A percentile compares a stretch with the other conserved stretches of the same genome.
Evolutionary conservation across 257 asterid species (phyloP).

Genomic region (Misopates orontium): DNA sequence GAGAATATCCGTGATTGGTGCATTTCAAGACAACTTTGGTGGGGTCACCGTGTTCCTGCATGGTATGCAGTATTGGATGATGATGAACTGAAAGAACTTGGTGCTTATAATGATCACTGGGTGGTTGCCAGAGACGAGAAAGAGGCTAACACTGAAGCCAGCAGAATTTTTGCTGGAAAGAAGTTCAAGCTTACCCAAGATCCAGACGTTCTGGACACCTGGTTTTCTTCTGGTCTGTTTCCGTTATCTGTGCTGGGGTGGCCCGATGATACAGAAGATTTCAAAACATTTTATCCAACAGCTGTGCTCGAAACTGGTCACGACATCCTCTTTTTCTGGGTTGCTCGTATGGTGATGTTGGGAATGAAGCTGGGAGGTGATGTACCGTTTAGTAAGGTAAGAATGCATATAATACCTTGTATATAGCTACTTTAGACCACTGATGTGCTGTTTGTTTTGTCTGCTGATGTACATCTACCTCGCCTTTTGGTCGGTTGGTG

Average conservation of each 20-base stretch:
- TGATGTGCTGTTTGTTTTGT: not conserved
- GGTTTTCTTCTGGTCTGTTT: constrained; percentile 96
- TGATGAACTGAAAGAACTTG: constrained; percentile 72
- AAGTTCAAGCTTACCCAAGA: constrained; percentile 70
- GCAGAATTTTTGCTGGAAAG: constrained; percentile 55
- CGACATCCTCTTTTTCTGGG: constrained; percentile 95
- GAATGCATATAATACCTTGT: constrained; percentile 11
- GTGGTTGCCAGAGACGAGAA: constrained; percentile 77
- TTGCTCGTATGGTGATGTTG: constrained; percentile 98
- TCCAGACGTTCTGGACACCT: constrained; percentile 93
- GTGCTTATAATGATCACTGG: constrained; percentile 69
- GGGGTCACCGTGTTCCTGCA: constrained; percentile 97
- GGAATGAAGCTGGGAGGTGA: constrained; percentile 96
- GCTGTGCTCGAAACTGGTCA: constrained; percentile 95
- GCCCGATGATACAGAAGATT: constrained; percentile 88
- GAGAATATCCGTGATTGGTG: constrained; percentile 98
- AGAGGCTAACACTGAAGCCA: constrained; percentile 71
- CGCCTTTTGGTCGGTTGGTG: constrained; percentile 10
- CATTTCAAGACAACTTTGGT: constrained; percentile 98
- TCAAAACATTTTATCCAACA: constrained; percentile 79
- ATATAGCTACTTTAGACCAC: not conserved
- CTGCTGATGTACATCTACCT: constrained; percentile 18
- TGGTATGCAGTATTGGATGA: constrained; percentile 79
- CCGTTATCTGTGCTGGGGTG: constrained; percentile 90
- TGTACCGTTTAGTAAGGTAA: constrained; percentile 85